A percentile compares a stretch with the other conserved stretches of the same genome.
Evolutionary conservation across 2,329 filamentous ascomycete species (phyloP).

Genomic region (Pyrenochaeta sp.): DNA sequence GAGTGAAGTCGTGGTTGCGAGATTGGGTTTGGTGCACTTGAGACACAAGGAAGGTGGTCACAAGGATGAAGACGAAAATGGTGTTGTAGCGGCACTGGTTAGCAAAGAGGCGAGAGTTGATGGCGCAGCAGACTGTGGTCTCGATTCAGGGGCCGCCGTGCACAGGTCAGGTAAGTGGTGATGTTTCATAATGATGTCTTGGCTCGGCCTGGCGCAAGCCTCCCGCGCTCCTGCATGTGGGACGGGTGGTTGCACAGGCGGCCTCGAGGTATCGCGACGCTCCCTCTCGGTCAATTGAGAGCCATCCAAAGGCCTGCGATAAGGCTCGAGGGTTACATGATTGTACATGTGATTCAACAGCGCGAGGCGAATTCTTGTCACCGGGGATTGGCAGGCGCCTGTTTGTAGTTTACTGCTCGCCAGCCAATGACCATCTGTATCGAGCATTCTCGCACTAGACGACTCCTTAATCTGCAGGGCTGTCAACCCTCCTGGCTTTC

Average conservation of each 20-base stretch:
- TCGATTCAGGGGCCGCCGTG: neutral
- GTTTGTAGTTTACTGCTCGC: conserved; percentile 20
- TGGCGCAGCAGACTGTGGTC: neutral
- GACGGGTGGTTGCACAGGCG: conserved; percentile 16
- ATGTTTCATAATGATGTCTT: neutral
- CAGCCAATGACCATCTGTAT: conserved; percentile 16
- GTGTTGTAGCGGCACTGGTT: neutral
- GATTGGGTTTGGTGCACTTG: neutral
- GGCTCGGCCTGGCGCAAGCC: conserved; percentile 6
- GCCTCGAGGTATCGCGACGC: conserved; percentile 13
- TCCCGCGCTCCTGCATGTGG: conserved; percentile 14
- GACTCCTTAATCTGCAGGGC: conserved; percentile 31
- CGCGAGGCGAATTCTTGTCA: conserved; percentile 2
- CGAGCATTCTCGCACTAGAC: conserved; percentile 23
- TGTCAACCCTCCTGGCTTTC: conserved; percentile 33
- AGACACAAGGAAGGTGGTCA: neutral
- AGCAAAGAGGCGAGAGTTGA: neutral
- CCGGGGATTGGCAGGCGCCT: conserved; percentile 27
- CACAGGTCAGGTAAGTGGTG: neutral
- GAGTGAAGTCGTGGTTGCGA: neutral
- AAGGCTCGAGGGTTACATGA: neutral
- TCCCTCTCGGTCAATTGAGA: conserved; percentile 10
- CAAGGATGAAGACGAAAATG: neutral
- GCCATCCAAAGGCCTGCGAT: neutral
- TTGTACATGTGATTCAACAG: neutral